Evolutionary conservation across 768 basidiomycete species (phyloP).

Genomic region (Saitozyma sp.): DNA sequence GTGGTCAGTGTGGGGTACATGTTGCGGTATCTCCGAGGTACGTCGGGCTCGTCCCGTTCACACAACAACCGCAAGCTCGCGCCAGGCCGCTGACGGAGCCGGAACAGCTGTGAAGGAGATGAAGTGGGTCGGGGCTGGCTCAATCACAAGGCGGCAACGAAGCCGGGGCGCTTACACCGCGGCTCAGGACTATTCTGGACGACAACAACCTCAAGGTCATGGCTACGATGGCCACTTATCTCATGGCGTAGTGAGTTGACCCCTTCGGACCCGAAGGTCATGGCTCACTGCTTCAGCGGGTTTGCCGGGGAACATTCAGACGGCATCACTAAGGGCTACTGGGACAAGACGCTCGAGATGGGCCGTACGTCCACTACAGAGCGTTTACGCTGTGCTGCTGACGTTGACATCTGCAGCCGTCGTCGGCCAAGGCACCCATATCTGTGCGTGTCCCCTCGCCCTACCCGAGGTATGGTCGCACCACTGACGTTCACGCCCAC

Average conservation of each 20-base stretch:
- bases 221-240: slow-evolving; percentile 88
- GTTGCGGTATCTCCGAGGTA: slow-evolving; percentile 81
- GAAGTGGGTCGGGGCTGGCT: slow-evolving; percentile 72
- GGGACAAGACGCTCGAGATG: slow-evolving; percentile 21
- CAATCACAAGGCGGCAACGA: slow-evolving; percentile 54
- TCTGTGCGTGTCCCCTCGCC: slow-evolving; percentile 54
- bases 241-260: slow-evolving; percentile 36
- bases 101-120: slow-evolving; percentile 79
- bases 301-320: slow-evolving; percentile 15
- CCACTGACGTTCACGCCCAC: too few species aligned
- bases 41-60: slow-evolving; percentile 2
- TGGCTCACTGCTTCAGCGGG: slow-evolving; percentile 6
- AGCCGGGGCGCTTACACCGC: too few species aligned
- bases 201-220: slow-evolving; percentile 91
- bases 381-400: not conserved
- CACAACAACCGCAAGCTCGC: too few species aligned
- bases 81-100: not conserved
- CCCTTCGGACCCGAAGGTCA: not conserved
- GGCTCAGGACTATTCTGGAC: slow-evolving; percentile 43
- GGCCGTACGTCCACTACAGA: slow-evolving; percentile 23
- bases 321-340: slow-evolving; percentile 13
- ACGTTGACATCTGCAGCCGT: slow-evolving; percentile 21
- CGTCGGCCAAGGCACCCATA: slow-evolving; percentile 69
- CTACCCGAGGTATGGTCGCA: too few species aligned
- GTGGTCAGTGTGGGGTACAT: slow-evolving; percentile 60